Percentiles rank a stretch among this genome's conserved stretches.
Evolutionary conservation across 352 stramenopile genomes (phyloP).

Genomic region (Discostella stelligera): DNA sequence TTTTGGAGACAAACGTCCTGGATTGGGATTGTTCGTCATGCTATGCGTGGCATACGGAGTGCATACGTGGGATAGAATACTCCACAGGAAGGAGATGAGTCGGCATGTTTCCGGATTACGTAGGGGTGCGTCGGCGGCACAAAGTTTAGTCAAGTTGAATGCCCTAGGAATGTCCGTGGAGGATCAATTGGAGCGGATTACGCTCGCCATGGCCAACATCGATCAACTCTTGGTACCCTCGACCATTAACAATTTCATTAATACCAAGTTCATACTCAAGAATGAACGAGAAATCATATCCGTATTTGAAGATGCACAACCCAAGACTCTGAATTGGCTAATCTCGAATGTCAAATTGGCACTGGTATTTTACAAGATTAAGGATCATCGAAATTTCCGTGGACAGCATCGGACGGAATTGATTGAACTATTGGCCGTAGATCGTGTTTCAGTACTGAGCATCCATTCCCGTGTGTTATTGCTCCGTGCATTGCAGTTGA

Average conservation of each 20-base stretch:
- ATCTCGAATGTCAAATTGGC: conserved; percentile 92
- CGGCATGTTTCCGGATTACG: conserved; percentile 32
- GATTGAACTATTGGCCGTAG: conserved; percentile 92
- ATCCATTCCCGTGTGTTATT: conserved; percentile 90
- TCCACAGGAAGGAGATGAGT: conserved; percentile 69
- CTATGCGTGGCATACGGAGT: conserved; percentile 71
- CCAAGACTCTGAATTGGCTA: conserved; percentile 96
- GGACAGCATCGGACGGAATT: conserved; percentile 89
- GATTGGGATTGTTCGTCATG: conserved; percentile 65
- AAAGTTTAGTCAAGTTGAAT: conserved; percentile 52
- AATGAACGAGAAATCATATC: conserved; percentile 94
- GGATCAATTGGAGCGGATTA: conserved; percentile 66
- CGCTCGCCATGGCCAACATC: conserved; percentile 73
- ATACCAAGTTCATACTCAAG: conserved; percentile 74
- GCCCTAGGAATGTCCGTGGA: conserved; percentile 66
- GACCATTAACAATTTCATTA: conserved; percentile 85
- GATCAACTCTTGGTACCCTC: conserved; percentile 83
- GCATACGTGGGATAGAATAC: conserved; percentile 78
- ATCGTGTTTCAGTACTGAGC: conserved; percentile 89
- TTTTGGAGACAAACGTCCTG: conserved; percentile 53
- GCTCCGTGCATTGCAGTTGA: conserved; percentile 94
- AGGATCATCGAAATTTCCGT: conserved; percentile 84
- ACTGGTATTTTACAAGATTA: conserved; percentile 98
- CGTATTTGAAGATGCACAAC: conserved; percentile 91
- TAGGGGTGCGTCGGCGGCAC: conserved; percentile 39